These are phyloP conservation scores for Debaryomyces maramus DNA, from an alignment of 805 yeast genomes.

Conservation along the genomic window DNA sequence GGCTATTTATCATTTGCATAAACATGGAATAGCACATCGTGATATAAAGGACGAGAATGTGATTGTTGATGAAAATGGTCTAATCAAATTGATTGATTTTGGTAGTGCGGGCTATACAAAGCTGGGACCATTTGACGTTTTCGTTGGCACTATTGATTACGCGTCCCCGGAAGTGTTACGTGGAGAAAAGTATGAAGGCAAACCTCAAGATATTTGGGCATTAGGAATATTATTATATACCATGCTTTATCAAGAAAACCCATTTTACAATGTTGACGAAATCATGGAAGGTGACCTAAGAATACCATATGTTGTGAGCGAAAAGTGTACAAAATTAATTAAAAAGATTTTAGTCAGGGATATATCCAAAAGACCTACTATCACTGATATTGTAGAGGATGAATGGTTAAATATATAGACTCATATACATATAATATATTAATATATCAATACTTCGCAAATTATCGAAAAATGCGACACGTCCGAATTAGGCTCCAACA, in stretches of 20 bases:
- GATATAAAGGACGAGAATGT: slow-evolving; percentile 95
- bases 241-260: slow-evolving; percentile 88
- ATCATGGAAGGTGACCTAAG: slow-evolving; percentile 87
- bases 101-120: slow-evolving; percentile 91
- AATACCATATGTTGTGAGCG: slow-evolving; percentile 66
- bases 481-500: too few relatives aligned
- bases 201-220: slow-evolving; percentile 97
- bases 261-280: slow-evolving; percentile 93
- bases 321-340: slow-evolving; percentile 60
- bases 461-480: not conserved
- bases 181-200: slow-evolving; percentile 88
- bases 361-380: slow-evolving; percentile 65
- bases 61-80: slow-evolving; percentile 79
- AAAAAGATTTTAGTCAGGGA: slow-evolving; percentile 67
- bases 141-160: slow-evolving; percentile 95
- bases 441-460: not conserved
- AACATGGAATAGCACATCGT: slow-evolving; percentile 85
- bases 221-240: slow-evolving; percentile 89
- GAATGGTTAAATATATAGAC: slow-evolving; percentile 53
- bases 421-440: not conserved
- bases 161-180: slow-evolving; percentile 95
- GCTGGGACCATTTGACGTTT: slow-evolving; percentile 95
- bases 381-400: slow-evolving; percentile 67
- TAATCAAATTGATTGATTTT: slow-evolving; percentile 85
- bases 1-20: slow-evolving; percentile 80